phyloP scores from a whole-genome alignment of 352 stramenopile genomes.

The Phytophthora idaei region DNA sequence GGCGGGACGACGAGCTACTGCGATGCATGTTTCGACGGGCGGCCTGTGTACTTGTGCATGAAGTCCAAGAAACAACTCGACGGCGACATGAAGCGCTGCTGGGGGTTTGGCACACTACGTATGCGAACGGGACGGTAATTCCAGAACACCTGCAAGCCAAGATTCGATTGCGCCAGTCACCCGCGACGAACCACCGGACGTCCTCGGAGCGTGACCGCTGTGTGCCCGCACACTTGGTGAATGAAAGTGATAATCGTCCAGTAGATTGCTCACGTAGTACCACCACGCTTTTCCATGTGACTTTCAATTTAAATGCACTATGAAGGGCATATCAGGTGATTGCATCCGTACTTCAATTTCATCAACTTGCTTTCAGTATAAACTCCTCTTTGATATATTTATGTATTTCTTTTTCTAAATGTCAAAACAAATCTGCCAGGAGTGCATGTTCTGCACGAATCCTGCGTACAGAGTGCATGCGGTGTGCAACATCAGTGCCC shows the following conservation, averaged over 20 bases:
- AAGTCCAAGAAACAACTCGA: neutral
- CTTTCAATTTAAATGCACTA: neutral
- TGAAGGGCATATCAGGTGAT: neutral
- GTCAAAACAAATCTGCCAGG: neutral
- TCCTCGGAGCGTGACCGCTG: neutral
- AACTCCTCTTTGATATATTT: neutral
- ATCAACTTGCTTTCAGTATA: neutral
- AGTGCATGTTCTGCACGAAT: neutral
- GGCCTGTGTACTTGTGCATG: neutral
- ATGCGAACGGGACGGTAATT: neutral
- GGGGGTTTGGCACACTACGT: neutral
- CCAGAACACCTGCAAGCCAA: neutral
- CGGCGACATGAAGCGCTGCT: neutral
- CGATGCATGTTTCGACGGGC: neutral
- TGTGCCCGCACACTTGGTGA: neutral
- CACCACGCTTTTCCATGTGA: neutral
- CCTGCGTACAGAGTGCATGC: neutral
- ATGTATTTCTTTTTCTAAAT: neutral
- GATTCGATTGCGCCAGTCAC: neutral
- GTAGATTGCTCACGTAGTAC: neutral
- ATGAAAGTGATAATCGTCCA: neutral
- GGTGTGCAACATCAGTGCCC: neutral
- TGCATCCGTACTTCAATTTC: neutral
- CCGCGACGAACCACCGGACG: neutral
- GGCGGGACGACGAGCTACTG: neutral